A percentile compares a stretch with the other conserved stretches of the same genome.
phyloP scores from a whole-genome alignment of 2,329 filamentous ascomycete species.

The Parafenestella ontariensis region DNA sequence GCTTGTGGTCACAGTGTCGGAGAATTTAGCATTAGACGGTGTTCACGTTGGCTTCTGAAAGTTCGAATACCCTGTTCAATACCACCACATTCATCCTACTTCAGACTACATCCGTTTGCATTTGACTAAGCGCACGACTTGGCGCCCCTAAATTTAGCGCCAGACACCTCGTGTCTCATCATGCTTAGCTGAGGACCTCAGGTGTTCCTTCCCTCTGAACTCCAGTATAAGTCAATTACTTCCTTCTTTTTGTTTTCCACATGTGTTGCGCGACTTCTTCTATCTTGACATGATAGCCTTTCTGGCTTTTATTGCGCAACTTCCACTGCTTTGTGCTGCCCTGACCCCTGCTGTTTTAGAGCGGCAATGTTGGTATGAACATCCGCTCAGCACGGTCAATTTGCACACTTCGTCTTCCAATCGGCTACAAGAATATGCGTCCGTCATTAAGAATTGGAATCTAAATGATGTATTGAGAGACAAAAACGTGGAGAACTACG shows the following conservation, averaged over 20 bases:
- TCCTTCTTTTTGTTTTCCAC: neutral
- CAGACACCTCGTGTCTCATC: conserved; percentile 31
- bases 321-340: neutral
- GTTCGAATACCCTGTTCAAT: conserved; percentile 29
- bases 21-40: conserved; percentile 28
- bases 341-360: conserved; percentile 7
- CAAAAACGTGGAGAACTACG: neutral
- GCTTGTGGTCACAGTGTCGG: neutral
- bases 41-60: conserved; percentile 27
- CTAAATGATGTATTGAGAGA: neutral
- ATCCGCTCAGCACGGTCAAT: conserved; percentile 12
- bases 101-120: neutral
- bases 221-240: neutral
- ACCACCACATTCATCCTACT: conserved; percentile 7
- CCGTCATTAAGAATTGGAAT: neutral
- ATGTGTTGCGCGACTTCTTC: neutral
- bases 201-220: conserved; percentile 5
- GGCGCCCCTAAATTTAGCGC: conserved; percentile 18
- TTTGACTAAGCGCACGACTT: conserved; percentile 16
- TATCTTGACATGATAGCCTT: neutral
- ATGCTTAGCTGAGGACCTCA: neutral
- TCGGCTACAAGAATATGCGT: conserved; percentile 8
- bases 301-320: neutral
- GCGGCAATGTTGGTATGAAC: conserved; percentile 38
- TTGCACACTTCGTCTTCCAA: conserved; percentile 23